phyloP scores from a whole-genome alignment of 768 basidiomycete genomes.

The Tricholoma sp. region DNA sequence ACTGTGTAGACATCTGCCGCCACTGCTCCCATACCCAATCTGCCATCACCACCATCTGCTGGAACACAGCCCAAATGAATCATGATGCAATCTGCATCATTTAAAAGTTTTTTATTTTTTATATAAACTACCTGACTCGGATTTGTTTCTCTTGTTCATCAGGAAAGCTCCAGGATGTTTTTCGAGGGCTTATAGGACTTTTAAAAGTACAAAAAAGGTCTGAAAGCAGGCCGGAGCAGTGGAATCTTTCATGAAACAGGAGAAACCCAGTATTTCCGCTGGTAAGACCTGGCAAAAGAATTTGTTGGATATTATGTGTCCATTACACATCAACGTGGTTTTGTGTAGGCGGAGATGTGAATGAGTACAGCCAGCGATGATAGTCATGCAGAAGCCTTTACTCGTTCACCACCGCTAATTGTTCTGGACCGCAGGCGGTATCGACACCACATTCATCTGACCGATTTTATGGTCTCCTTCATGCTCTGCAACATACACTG shows the following conservation, averaged over 20 bases:
- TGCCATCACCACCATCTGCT: too few species aligned
- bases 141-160: too few species aligned
- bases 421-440: background rate
- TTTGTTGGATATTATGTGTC: background rate
- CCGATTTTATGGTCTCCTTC: constrained; percentile 15
- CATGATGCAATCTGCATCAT: too few species aligned
- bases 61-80: too few species aligned
- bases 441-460: background rate
- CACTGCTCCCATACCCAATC: too few species aligned
- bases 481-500: constrained; percentile 20
- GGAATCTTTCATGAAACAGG: background rate
- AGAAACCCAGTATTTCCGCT: background rate
- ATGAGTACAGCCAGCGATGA: background rate
- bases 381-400: background rate
- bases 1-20: too few species aligned
- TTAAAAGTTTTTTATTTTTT: too few species aligned
- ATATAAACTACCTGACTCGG: too few species aligned
- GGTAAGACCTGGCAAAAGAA: background rate
- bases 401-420: background rate
- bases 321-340: background rate
- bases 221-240: too few species aligned
- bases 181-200: too few species aligned
- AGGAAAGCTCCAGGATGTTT: too few species aligned
- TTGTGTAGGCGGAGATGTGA: background rate
- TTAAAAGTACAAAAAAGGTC: too few species aligned